Evolutionary conservation across 1,284 basidiomycete genomes (phyloP), one percentile per base, ranked within the genome.

Genomic region (Ganoderma lucidum): DNA sequence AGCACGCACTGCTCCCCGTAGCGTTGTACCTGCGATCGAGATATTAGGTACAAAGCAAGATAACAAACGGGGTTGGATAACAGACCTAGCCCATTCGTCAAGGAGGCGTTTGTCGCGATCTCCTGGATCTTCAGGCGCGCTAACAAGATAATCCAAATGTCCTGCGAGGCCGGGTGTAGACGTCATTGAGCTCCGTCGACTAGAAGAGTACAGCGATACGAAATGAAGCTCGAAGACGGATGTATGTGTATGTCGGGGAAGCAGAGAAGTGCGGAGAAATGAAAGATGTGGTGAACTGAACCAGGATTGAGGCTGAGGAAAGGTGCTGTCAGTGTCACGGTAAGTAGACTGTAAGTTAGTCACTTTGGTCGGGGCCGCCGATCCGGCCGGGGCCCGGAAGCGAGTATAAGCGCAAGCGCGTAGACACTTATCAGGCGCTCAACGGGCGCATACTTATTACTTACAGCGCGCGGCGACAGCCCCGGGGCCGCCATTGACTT

Each of bases 1-100:
- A 55, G 39, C 10, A 70, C 69, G 37, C 64, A 74, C 73, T 55
- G 37, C 58, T 65, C 9, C 59, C 62, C 41, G 67, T 15, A 2
- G 63, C 41, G 8, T 59, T 44, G 56, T 70, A 72, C 63, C 73
- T 72, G 66, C n/a, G 37, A 39, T 37, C 32, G 17, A 17, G 32
- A 67, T n/a, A 62, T 67, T 41, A 64, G 63, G 28, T 30, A 59
- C 44, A 55, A 28, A 45, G 12, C 39, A 60, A 35, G 48, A 23
- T 35, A 59, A 37, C 39, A 32, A 23, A 37, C 15, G 39, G 0
- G 51, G 45, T 39, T 65, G 30, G 44, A 63, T 56, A 56, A 70
- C 76, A 37, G 69, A 82, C 81, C 75, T 80, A 55, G 75, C 68
- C 83, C 83, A 83, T 58, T 79, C 79, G 53, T 83, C 81, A 19